Percentiles rank a stretch among this genome's conserved stretches.
phyloP scores from a whole-genome alignment of 2,329 filamentous ascomycete species.

The Alternaria panax region DNA sequence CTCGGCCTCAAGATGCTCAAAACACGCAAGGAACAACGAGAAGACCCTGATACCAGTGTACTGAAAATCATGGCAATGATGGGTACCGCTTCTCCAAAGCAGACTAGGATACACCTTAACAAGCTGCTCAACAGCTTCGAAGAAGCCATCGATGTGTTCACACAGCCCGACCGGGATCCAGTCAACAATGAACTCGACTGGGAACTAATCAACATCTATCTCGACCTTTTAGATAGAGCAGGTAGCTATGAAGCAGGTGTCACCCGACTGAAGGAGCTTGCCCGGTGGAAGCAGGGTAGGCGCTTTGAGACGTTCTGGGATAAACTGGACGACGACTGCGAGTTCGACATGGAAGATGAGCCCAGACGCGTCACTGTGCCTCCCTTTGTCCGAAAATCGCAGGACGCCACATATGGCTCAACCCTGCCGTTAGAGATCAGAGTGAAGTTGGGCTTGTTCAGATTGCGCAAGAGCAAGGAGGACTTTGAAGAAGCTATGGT shows the following conservation, averaged over 20 bases:
- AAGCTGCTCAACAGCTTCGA: conserved; percentile 62
- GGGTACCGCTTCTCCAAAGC: conserved; percentile 60
- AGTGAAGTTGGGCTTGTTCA: conserved; percentile 81
- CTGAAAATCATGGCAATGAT: conserved; percentile 65
- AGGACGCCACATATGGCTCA: conserved; percentile 69
- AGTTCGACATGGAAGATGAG: conserved; percentile 81
- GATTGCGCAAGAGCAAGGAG: conserved; percentile 72
- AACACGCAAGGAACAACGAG: conserved; percentile 55
- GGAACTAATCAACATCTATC: conserved; percentile 85
- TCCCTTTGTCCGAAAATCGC: conserved; percentile 66
- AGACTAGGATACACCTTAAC: conserved; percentile 54
- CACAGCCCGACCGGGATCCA: conserved; percentile 51
- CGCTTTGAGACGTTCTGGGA: conserved; percentile 81
- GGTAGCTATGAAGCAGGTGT: conserved; percentile 72
- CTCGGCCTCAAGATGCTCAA: conserved; percentile 63
- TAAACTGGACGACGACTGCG: conserved; percentile 75
- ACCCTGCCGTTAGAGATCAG: conserved; percentile 82
- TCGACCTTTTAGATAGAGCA: conserved; percentile 76
- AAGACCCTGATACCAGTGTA: conserved; percentile 57
- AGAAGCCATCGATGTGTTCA: conserved; percentile 58
- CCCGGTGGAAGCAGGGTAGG: conserved; percentile 84
- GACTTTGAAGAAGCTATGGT: conserved; percentile 75
- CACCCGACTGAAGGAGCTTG: conserved; percentile 71
- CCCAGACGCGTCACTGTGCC: conserved; percentile 69
- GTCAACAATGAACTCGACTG: conserved; percentile 65